Conservation (phyloP, 768 basidiomycete genomes). For the Kwoniella pini region DNA sequence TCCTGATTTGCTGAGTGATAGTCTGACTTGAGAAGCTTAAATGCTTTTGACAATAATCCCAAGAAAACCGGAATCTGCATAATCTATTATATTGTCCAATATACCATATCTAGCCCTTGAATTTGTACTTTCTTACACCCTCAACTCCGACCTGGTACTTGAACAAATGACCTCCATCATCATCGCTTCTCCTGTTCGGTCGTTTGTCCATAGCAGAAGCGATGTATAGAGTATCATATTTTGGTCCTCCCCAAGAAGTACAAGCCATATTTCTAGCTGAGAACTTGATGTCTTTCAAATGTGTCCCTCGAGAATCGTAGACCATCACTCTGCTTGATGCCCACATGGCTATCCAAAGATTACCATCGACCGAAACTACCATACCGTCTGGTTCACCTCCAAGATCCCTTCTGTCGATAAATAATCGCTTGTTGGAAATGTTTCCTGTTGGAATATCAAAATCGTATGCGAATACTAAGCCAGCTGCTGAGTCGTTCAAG, state of each 20-base stretch:
- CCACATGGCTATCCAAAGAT: constrained; percentile 36
- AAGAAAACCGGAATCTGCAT: too few relatives aligned
- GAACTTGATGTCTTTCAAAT: constrained; percentile 27
- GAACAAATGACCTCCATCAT: constrained; percentile 27
- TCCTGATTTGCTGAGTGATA: too few relatives aligned
- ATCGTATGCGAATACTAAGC: constrained; percentile 26
- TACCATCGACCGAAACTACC: constrained; percentile 25
- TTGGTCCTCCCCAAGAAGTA: constrained; percentile 26
- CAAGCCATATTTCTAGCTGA: constrained; percentile 31
- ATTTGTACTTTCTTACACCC: constrained; percentile 22
- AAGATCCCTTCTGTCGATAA: constrained; percentile 22
- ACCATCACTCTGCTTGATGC: constrained; percentile 25
- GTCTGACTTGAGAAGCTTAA: too few relatives aligned
- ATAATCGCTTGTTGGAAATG: constrained; percentile 24
- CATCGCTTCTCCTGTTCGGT: constrained; percentile 1
- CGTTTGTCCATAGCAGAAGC: constrained; percentile 17
- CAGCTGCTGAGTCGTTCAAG: constrained; percentile 29
- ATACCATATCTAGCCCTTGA: constrained; percentile 14
- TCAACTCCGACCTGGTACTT: constrained; percentile 29
- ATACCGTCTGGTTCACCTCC: constrained; percentile 30
- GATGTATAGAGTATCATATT: constrained; percentile 30
- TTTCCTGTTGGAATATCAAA: constrained; percentile 26
- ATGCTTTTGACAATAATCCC: too few relatives aligned
- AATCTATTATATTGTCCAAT: too few relatives aligned
- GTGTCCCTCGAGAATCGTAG: constrained; percentile 17